Base-by-base conservation (phyloP, 257 asterid species). In the Schizonepeta tenuifolia region DNA sequence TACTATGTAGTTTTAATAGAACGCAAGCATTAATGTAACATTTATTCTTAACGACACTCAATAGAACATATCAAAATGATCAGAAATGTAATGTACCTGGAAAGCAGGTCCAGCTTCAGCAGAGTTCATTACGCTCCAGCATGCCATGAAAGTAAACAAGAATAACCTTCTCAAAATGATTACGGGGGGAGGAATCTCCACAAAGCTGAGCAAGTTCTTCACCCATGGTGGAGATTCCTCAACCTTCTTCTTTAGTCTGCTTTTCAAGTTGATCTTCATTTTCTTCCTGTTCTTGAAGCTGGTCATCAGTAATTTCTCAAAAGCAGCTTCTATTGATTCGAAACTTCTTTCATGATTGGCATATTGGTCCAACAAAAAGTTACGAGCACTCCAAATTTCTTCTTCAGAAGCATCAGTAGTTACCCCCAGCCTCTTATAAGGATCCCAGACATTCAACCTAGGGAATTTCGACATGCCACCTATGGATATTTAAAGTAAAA, bases 181-280 rank as follows among this genome's bases (percentile, higher is more conserved):
- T 49, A 86, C 91, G 3, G 88, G 71, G 2, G 99, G 96, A 53
- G 98, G 98, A 77, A 86, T 65, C 81, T 95, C 99, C 55, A 95
- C 95, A 70, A 90, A 95, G 77, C 86, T 82, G 82, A 95, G 81
- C 70, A 95, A 81, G 83, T 83, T 83, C 87, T 90, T 83, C 78
- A 95, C 83, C 99, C 98, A 95, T 18, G 95, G 93, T 10, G 99
- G 99, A 83, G 99, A 95, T 72, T 92, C 97, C 71, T 95, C 99
- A 24, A 95, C 97, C 84, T 95, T 84, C 88, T 90, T 87, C 83
- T 90, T 92, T 26, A 95, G 92, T 81, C 79, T 86, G 70, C 88
- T 87, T 81, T 90, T 95, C 76, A 95, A 83, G 96, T 92, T 95
- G 46, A 95, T 92, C 86, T 95, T 95, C 69, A 97, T 92, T 78